phyloP scores from a whole-genome alignment of 108 stramenopile species.

The Pseudonitzschia multiseries region DNA sequence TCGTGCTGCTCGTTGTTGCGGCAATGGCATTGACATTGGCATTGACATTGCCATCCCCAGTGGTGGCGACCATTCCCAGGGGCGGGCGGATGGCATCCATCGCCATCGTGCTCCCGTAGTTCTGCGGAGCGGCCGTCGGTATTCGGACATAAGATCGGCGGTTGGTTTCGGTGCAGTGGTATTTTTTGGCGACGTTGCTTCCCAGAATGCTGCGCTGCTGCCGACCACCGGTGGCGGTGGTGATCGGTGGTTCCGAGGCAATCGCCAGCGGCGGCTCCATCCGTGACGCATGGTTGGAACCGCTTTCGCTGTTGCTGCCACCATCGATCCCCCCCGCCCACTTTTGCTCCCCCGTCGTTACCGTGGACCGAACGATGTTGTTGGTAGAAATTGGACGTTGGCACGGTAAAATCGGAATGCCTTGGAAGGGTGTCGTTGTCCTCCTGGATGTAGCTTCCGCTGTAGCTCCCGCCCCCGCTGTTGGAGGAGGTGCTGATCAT shows the following conservation, averaged over 20 bases:
- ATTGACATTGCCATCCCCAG: background rate
- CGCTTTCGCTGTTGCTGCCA: no score
- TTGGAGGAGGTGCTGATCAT: no score
- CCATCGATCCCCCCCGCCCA: background rate
- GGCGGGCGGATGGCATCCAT: background rate
- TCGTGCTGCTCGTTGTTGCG: background rate
- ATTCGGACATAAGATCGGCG: background rate
- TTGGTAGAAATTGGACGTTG: constrained; percentile 14
- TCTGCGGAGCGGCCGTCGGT: background rate
- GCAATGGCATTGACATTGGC: background rate
- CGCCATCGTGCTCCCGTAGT: background rate
- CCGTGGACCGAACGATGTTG: constrained; percentile 6
- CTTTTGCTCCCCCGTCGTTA: background rate
- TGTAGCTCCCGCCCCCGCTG: background rate
- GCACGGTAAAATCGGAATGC: constrained; percentile 40
- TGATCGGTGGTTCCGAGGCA: background rate
- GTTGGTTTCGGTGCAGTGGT: constrained; percentile 11
- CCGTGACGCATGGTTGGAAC: background rate
- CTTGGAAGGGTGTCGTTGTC: constrained; percentile 3
- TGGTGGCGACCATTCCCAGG: background rate
- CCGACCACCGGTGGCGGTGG: background rate
- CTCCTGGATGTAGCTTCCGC: background rate
- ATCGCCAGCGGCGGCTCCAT: background rate
- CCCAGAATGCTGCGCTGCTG: constrained; percentile 13
- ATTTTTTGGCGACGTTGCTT: constrained; percentile 10